Conservation (phyloP, 2,329 filamentous ascomycete genomes). For the Cordyceps pruinosa region DNA sequence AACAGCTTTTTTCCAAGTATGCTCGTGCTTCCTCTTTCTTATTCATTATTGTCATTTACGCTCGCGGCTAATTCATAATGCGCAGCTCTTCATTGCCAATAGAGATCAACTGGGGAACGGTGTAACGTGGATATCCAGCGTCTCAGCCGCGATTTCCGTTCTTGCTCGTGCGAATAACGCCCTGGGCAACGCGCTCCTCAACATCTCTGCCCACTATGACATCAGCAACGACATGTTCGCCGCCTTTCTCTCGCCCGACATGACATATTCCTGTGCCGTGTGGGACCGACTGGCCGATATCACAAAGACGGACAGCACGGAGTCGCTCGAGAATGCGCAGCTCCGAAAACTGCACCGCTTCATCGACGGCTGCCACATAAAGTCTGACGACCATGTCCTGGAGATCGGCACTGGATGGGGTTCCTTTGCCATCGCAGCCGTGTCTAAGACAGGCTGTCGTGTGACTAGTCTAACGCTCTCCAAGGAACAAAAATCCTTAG, state of each 20-base stretch:
- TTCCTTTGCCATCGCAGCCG: constrained; percentile 64
- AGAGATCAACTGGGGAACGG: constrained; percentile 58
- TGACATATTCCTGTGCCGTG: constrained; percentile 69
- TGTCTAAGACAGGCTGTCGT: constrained; percentile 56
- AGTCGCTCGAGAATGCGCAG: constrained; percentile 59
- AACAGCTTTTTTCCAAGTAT: constrained; percentile 60
- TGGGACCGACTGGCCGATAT: constrained; percentile 34
- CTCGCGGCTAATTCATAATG: not conserved
- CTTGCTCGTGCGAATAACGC: constrained; percentile 53
- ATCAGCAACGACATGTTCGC: constrained; percentile 72
- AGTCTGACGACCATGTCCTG: constrained; percentile 59
- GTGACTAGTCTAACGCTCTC: constrained; percentile 64
- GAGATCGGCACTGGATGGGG: constrained; percentile 76
- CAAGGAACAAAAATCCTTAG: constrained; percentile 60
- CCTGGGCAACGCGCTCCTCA: constrained; percentile 51
- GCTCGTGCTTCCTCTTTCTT: constrained; percentile 11
- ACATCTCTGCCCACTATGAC: constrained; percentile 68
- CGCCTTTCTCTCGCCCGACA: constrained; percentile 65
- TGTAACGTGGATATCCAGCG: constrained; percentile 52
- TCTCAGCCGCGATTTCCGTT: constrained; percentile 51
- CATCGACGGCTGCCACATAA: constrained; percentile 57
- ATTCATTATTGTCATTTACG: not conserved
- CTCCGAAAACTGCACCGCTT: constrained; percentile 60
- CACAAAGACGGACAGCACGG: constrained; percentile 35
- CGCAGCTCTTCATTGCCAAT: constrained; percentile 63